Evolutionary conservation across 768 basidiomycete species (phyloP), one percentile per base, ranked within the genome.

Genomic region (Tylopilus subfusipes): DNA sequence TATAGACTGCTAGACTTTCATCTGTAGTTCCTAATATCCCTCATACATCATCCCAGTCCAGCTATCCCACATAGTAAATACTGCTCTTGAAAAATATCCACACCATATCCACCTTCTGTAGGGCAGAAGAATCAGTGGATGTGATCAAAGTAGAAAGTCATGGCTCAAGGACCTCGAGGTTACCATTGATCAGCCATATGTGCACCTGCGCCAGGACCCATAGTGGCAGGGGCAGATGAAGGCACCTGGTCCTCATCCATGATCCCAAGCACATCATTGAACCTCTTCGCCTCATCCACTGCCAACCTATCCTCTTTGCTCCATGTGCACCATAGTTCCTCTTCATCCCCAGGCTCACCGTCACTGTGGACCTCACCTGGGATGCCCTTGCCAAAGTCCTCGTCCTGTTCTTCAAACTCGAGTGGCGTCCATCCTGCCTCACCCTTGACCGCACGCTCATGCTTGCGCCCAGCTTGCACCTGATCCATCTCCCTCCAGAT

Each of bases 341-440:
- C 65, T 1, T 50, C 55, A 12, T 60, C 62, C 5, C 46, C 53
- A 1, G n/a, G 9, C 38, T 42, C 57, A 0, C 43, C 24, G 2
- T 56, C 53, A 1, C 16, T 55, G 0, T 42, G n/a, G n/a, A n/a
- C 53, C 33, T 19, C 46, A 2, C 42, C 34, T 14, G 9, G 55
- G 4, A 52, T 54, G 39, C 43, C 53, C 18, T 61, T 19, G 73
- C 50, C 60, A 57, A 86, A 82, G 45, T 84, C 83, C 51, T 87
- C 84, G 51, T 87, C 86, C 54, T 83, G 82, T 61, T 87, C 84
- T 48, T 84, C 84, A 63, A 88, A 87, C 60, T 78, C 75, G n/a
- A 79, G 69, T 10, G 73, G 71, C 0, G 76, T 75, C 1, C 57
- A 61, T n/a, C 50, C 59, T 47, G 44, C 31, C 8, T n/a, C 34